Evolutionary conservation across 148 eudicot genomes (phyloP), one percentile per base, ranked within the genome.

Genomic region (Chenopodium formosanum): DNA sequence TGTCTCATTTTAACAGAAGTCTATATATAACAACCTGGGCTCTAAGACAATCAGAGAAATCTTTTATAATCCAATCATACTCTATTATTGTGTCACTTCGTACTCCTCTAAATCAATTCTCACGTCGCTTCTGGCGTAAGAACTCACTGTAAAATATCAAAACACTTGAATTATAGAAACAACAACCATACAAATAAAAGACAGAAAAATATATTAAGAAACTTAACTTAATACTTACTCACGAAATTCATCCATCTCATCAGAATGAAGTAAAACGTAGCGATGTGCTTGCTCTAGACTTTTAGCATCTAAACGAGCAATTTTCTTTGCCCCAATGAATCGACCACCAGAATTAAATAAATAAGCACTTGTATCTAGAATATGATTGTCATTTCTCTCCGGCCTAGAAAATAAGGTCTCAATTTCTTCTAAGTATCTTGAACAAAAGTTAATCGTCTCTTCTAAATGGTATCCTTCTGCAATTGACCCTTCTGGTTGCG

Each of bases 191-290:
- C 40, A 37, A 37, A 37, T 37, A 0, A 37, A 37, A 37, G 40
- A 37, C 6, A 37, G 40, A 37, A 37, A 37, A 37, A 37, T 37
- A 37, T 37, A 5, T 5, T 37, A 37, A 37, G 40, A 37, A 37
- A 37, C 40, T 5, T 37, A 37, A 37, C 2, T 40, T 5, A 25
- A 7, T 23, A 69, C 65, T 40, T 81, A 81, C 83, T 66, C 73
- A 2, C 19, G 52, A 76, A 69, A 9, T 0, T 68, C 60, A 40
- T 23, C 60, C 34, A 82, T 53, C n/a, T 52, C 29, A 31, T 82
- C 68, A 0, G 13, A 75, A 11, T 82, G 84, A 23, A 82, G 80
- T 19, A 82, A 56, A 25, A 76, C 75, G 69, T 76, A 82, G 19
- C 67, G 50, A 40, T 76, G 75, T 17, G 79, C 73, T 44, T 79